A percentile compares a stretch with the other conserved stretches of the same genome.
phyloP scores from a whole-genome alignment of 139 green algal species.

The Microglena sp. region DNA sequence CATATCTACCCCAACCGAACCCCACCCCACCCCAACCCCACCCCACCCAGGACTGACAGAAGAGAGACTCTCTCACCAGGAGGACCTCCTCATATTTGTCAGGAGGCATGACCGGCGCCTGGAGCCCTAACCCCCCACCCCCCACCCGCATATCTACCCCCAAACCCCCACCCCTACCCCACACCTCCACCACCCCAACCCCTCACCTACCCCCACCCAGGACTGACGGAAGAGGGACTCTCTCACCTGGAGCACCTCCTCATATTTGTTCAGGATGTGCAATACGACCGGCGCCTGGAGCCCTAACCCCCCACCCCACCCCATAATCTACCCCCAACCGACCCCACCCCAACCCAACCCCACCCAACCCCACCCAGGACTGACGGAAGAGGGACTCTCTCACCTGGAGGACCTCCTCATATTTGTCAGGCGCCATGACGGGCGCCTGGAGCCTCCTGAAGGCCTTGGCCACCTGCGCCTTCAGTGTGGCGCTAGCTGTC shows the following conservation, averaged over 20 bases:
- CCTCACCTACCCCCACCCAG: no score
- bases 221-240: no score
- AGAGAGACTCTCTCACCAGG: no score
- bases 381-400: no score
- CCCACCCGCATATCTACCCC: no score
- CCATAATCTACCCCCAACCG: neutral
- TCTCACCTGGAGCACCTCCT: neutral
- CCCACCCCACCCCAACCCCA: neutral
- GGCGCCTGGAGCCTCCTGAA: slow-evolving; percentile 54
- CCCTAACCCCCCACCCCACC: neutral
- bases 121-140: no score
- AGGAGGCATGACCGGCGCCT: slow-evolving; percentile 16
- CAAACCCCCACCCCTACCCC: no score
- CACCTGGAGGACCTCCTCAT: no score
- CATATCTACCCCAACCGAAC: neutral
- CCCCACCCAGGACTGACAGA: no score
- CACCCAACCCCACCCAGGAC: neutral
- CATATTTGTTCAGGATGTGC: neutral
- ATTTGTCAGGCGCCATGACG: no score
- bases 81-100: no score
- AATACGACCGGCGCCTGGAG: neutral
- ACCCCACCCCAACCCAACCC: neutral
- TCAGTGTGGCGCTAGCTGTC: slow-evolving; percentile 58
- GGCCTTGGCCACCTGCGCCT: slow-evolving; percentile 44
- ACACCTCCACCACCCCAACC: no score